Evolutionary conservation across 768 basidiomycete genomes (phyloP).

Genomic region (Postia placenta): DNA sequence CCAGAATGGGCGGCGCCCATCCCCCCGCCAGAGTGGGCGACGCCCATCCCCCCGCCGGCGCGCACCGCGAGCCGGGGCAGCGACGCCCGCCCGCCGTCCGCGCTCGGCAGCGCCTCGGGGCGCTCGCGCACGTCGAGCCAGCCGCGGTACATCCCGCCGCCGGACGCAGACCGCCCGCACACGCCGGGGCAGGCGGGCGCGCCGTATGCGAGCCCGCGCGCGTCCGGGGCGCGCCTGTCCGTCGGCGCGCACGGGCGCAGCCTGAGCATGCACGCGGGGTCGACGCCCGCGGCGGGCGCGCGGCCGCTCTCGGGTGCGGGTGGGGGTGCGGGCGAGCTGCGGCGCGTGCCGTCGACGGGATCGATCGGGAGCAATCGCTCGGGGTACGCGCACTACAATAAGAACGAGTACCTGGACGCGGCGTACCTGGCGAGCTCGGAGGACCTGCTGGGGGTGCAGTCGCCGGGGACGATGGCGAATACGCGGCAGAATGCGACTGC

Average conservation of each 20-base stretch:
- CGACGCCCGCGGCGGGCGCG: slow-evolving; percentile 17
- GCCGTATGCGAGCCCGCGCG: slow-evolving; percentile 6
- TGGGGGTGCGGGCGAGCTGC: slow-evolving; percentile 7
- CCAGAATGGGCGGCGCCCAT: too few species aligned
- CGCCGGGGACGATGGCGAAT: slow-evolving; percentile 21
- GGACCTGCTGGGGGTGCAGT: slow-evolving; percentile 17
- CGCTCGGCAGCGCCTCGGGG: not conserved
- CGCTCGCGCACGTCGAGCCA: slow-evolving; percentile 3
- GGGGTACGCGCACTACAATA: slow-evolving; percentile 21
- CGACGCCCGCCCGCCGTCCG: not conserved
- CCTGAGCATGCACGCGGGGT: slow-evolving; percentile 24
- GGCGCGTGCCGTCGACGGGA: slow-evolving; percentile 17
- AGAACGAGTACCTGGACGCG: slow-evolving; percentile 19
- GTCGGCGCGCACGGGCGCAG: slow-evolving; percentile 21
- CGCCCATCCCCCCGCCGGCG: too few species aligned
- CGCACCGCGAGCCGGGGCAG: not conserved
- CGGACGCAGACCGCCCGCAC: not conserved
- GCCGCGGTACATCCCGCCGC: slow-evolving; percentile 3
- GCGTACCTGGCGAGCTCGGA: slow-evolving; percentile 24
- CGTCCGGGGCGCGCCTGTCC: slow-evolving; percentile 17
- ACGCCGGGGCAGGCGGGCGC: too few species aligned
- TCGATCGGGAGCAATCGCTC: slow-evolving; percentile 18
- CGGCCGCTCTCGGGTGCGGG: slow-evolving; percentile 15
- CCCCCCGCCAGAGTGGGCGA: too few species aligned
- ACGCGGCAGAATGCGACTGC: slow-evolving; percentile 17